Evolutionary conservation across 768 basidiomycete species (phyloP).

Genomic region (Russula sp.): DNA sequence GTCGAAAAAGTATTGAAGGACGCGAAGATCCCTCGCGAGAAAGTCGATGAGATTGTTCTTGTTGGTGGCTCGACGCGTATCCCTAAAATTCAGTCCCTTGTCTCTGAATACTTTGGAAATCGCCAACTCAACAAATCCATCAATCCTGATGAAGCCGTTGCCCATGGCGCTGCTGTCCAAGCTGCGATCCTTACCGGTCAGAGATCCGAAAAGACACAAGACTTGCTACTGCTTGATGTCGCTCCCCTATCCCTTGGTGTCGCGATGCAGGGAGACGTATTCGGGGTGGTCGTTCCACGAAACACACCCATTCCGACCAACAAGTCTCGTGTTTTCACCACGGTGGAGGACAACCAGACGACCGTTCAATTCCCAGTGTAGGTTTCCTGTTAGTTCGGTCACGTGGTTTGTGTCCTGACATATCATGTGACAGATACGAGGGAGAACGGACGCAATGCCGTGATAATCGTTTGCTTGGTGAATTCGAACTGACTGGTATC

Average conservation of each 20-base stretch:
- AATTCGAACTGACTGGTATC: constrained; percentile 98
- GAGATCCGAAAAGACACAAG: constrained; percentile 98
- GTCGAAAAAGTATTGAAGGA: constrained; percentile 99
- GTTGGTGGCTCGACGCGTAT: constrained; percentile 99
- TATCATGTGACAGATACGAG: constrained; percentile 62
- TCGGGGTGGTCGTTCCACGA: constrained; percentile 98
- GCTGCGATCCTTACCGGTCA: constrained; percentile 98
- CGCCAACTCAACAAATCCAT: constrained; percentile 99
- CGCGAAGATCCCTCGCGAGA: constrained; percentile 94
- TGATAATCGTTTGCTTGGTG: constrained; percentile 97
- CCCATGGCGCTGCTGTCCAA: constrained; percentile 99
- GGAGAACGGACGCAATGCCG: constrained; percentile 99
- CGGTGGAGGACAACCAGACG: constrained; percentile 99
- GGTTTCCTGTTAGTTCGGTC: constrained; percentile 26
- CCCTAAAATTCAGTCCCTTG: constrained; percentile 96
- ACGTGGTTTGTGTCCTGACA: constrained; percentile 3
- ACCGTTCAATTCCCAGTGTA: constrained; percentile 99
- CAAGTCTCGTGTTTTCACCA: constrained; percentile 98
- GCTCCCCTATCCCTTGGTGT: constrained; percentile 98
- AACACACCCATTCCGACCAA: constrained; percentile 99
- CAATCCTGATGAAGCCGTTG: constrained; percentile 99
- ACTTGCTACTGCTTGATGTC: constrained; percentile 97
- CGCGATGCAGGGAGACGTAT: constrained; percentile 99
- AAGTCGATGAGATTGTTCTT: constrained; percentile 98
- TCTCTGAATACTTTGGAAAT: constrained; percentile 97